Evolutionary conservation across 345 rosid species (phyloP), one percentile per base, ranked within the genome.

Genomic region (Eucalyptus polyanthemos): DNA sequence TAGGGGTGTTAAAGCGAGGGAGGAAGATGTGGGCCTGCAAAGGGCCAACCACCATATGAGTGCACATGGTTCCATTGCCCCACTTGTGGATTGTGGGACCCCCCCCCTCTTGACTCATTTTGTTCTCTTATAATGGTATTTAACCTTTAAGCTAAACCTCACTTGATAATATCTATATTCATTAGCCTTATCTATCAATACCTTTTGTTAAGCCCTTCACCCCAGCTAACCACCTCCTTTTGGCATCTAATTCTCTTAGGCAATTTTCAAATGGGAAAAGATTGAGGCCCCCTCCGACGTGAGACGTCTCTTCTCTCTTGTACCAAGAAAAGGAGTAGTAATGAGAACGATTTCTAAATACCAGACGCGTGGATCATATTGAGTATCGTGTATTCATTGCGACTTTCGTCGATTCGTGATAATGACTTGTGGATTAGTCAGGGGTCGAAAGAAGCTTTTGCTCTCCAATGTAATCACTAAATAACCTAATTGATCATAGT

Each of bases 21-120:
- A 87, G 65, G 87, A 25, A 67, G 50, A 31, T 72, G 93, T 92
- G 93, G 95, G 95, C 47, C 85, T 40, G 85, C 85, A 40, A 22
- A 50, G 89, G 88, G 90, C 95, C 96, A 94, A 94, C 95, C 89
- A 94, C 95, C 95, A 94, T 94, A 95, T 95, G 96, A 91, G 90
- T 87, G 96, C 96, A 94, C 96, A 94, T 94, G 96, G 91, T 91
- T 90, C 94, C 95, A 86, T 89, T 90, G 90, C 83, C 92, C 95
- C 93, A 90, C 93, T 92, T 60, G 54, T 92, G 93, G 89, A 90
- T 86, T 12, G 87, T 50, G 87, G 87, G 87, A 7, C 87, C 58
- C 87, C 51, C 87, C 51, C 87, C 5, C 9, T 49, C 54, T 29
- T 72, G 83, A 88, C 89, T 47, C 22, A 53, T 60, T 54, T 76